These are phyloP conservation scores for Ceratocystiopsis sp. DNA, from an alignment of 2,329 filamentous ascomycete species.

Conservation along the genomic window DNA sequence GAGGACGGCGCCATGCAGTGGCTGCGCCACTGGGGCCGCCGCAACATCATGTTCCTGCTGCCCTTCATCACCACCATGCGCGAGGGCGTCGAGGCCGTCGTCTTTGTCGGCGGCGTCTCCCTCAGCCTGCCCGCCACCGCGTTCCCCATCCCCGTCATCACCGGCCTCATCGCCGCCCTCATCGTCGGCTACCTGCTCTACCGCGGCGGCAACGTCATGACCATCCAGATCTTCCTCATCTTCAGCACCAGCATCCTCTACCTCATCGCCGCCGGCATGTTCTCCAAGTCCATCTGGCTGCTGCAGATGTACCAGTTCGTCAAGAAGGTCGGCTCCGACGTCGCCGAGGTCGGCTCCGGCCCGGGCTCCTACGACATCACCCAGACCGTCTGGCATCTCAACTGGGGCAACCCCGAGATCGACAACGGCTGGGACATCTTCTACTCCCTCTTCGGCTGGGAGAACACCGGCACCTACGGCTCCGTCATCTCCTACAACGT, in stretches of 20 bases:
- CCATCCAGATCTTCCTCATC: slow-evolving; percentile 42
- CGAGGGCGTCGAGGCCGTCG: slow-evolving; percentile 71
- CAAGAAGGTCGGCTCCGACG: slow-evolving; percentile 38
- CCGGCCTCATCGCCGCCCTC: slow-evolving; percentile 50
- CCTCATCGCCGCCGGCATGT: slow-evolving; percentile 63
- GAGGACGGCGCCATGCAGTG: slow-evolving; percentile 14
- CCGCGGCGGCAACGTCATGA: slow-evolving; percentile 12
- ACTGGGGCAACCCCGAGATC: slow-evolving; percentile 61
- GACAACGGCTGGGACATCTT: slow-evolving; percentile 77
- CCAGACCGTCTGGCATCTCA: slow-evolving; percentile 66
- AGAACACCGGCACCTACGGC: slow-evolving; percentile 74
- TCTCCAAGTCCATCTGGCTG: slow-evolving; percentile 57
- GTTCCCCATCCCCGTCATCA: slow-evolving; percentile 61
- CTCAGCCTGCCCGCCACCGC: slow-evolving; percentile 57
- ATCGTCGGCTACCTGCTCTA: slow-evolving; percentile 61
- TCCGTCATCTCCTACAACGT: slow-evolving; percentile 76
- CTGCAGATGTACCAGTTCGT: slow-evolving; percentile 39
- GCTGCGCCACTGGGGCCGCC: slow-evolving; percentile 40
- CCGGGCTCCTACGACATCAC: slow-evolving; percentile 64
- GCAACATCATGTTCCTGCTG: slow-evolving; percentile 72
- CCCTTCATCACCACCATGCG: slow-evolving; percentile 79
- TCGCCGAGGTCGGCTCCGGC: slow-evolving; percentile 31
- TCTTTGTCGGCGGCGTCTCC: slow-evolving; percentile 74
- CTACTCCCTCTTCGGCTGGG: slow-evolving; percentile 74
- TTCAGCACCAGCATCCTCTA: slow-evolving; percentile 65